Evolutionary conservation across 2,329 filamentous ascomycete genomes (phyloP).

Genomic region (Fusarium sp.): DNA sequence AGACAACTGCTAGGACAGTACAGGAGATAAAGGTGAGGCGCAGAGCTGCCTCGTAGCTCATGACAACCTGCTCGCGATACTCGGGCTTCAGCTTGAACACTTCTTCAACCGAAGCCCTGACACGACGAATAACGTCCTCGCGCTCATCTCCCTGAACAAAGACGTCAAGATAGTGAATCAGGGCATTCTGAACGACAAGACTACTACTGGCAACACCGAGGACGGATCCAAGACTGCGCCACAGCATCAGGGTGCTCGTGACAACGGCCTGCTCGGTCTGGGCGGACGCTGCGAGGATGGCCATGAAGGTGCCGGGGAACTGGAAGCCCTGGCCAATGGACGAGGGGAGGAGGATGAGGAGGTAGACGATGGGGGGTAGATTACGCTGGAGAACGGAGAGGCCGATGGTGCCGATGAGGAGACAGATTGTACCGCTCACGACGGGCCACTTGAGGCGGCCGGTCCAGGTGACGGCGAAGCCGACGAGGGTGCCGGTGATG

Average conservation of each 20-base stretch:
- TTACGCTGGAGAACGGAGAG: conserved; percentile 66
- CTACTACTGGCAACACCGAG: conserved; percentile 82
- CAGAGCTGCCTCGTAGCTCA: conserved; percentile 69
- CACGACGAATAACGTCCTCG: conserved; percentile 66
- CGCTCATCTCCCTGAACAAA: conserved; percentile 74
- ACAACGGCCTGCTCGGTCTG: conserved; percentile 78
- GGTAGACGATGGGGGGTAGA: conserved; percentile 68
- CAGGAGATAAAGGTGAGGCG: conserved; percentile 63
- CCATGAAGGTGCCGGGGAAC: conserved; percentile 76
- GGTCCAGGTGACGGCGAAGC: conserved; percentile 74
- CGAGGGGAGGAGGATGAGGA: conserved; percentile 70
- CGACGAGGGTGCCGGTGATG: conserved; percentile 69
- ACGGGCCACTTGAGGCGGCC: conserved; percentile 74
- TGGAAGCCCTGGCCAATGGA: conserved; percentile 75
- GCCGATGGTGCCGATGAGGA: conserved; percentile 66
- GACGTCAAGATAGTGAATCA: conserved; percentile 71
- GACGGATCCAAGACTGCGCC: conserved; percentile 80
- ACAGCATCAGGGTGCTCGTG: conserved; percentile 79
- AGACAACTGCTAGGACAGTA: conserved; percentile 63
- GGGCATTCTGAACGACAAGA: conserved; percentile 80
- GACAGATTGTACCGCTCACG: conserved; percentile 63
- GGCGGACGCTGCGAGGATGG: conserved; percentile 71
- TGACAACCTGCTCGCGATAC: conserved; percentile 70
- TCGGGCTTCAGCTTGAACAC: conserved; percentile 61
- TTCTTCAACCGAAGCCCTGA: conserved; percentile 70